Base-by-base conservation (phyloP, 768 basidiomycete genomes). In the Kwoniella pini region DNA sequence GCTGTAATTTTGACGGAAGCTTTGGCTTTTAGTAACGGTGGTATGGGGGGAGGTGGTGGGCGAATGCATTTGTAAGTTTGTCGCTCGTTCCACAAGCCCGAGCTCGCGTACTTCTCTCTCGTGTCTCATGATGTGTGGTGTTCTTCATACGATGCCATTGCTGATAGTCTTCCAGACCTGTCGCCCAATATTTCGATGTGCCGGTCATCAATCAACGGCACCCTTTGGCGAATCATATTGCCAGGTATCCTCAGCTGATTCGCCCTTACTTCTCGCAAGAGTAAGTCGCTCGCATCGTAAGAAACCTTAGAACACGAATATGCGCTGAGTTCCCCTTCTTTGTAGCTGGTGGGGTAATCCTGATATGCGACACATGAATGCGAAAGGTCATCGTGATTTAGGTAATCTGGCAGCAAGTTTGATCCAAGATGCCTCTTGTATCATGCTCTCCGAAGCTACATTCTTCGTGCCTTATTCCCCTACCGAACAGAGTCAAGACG, bases 141-240 rank as follows among this genome's bases (percentile, higher is more conserved):
- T 44, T 40, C 51, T 28, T n/a, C n/a, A n/a, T n/a, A n/a, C n/a
- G n/a, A n/a, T 49, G 38, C 33, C 27, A 2, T n/a, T 24, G 17
- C 44, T 33, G 31, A 40, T 28, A 30, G 27, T 19, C 19, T 21
- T 6, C n/a, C 33, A 71, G 70, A 57, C 77, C 77, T 3, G 74
- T 78, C 2, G 77, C 73, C 6, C 69, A 76, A 31, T 78, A 75
- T 45, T 78, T 74, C 54, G 76, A 78, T 58, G 72, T 78, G 1
- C 75, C 77, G 2, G 72, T 78, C 5, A 67, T 78, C 52, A 75
- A 70, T 28, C 73, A 75, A 59, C 64, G 77, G 17, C 72, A 68
- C 22, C 71, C 77, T 1, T 60, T 78, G 4, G 75, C 67, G 3
- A 63, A 64, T 21, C 75, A 78, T 55, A 75, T 78, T 40, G 75